Percentiles rank a stretch among this genome's conserved stretches.
Conservation (phyloP, 441 rosid species). For the Melastoma candidum region DNA sequence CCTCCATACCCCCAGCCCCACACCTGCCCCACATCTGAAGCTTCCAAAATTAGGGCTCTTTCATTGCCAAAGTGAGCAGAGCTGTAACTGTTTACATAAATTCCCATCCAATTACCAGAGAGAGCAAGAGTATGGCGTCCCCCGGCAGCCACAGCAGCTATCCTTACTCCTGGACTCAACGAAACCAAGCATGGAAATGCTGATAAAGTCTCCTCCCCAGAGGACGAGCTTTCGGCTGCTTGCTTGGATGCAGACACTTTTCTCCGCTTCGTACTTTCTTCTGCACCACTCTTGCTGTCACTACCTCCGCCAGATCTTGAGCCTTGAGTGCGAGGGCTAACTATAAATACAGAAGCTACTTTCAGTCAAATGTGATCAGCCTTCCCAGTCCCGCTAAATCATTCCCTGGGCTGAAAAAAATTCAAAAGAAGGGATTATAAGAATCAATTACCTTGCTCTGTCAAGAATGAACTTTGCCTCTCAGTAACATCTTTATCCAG, state of each 20-base stretch:
- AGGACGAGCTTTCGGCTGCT: constrained; percentile 64
- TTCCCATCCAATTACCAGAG: constrained; percentile 47
- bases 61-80: constrained; percentile 1
- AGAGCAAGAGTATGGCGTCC: constrained; percentile 92
- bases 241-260: constrained; percentile 58
- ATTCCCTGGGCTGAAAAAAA: no score
- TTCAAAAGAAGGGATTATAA: no score
- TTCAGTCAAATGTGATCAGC: no score
- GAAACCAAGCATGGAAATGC: constrained; percentile 89
- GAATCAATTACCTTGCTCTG: constrained; percentile 56
- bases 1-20: constrained; percentile 99
- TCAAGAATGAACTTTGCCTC: constrained; percentile 38
- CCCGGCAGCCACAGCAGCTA: constrained; percentile 80
- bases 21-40: constrained; percentile 94
- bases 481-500: constrained; percentile 42
- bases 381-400: no score
- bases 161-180: constrained; percentile 74
- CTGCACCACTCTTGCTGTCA: constrained; percentile 43
- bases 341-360: constrained; percentile 17
- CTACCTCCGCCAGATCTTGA: constrained; percentile 38
- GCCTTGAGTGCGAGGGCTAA: constrained; percentile 47
- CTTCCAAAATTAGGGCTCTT: constrained; percentile 26
- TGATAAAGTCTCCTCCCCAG: constrained; percentile 58
- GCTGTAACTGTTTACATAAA: constrained; percentile 18
- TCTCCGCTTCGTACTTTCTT: constrained; percentile 65